Base-by-base conservation (phyloP, 441 rosid species). In the Pelargonium citronellum region DNA sequence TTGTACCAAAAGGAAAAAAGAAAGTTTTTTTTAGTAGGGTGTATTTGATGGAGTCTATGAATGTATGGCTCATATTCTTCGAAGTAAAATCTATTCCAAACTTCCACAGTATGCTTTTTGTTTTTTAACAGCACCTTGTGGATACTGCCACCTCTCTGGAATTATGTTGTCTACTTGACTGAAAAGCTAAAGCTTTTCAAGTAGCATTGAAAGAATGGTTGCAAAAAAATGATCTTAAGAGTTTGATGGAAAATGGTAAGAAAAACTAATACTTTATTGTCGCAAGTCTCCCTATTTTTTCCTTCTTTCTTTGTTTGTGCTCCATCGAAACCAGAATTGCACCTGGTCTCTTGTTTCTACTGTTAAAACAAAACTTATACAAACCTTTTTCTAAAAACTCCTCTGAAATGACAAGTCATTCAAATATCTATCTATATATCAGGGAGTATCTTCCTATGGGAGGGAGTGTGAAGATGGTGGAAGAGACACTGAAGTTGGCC, bases 401-500 rank as follows among this genome's bases (percentile, higher is more conserved):
- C 43, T 39, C 60, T n/a, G 60, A 53, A 53, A 53, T 53, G 60
- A 15, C 60, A 1, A 5, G 60, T 53, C 60, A 67, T 67, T 49
- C 3, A 58, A 58, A 27, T 3, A 57, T 63, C 8, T 72, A 17
- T 77, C 43, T 46, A 41, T 66, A 67, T 39, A 16, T 8, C 79
- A 93, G 98, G 98, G 98, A 93, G 82, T 93, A 93, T 75, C 98
- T 93, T 79, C 97, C 98, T n/a, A 93, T 93, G 97, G 98, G 98
- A 69, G 98, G 97, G 67, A 91, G 97, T 83, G 84, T 84, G 69
- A 86, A 87, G 37, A 93, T 91, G 98, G 87, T 91, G 66, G 91
- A 89, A 70, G 95, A 87, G 80, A 88, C 97, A 15, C 78, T 93
- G 79, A 93, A 93, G 84, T 82, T 93, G 78, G 97, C 98, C 17